Evolutionary conservation across 441 rosid species (phyloP).

Genomic region (Euphorbia corollata): DNA sequence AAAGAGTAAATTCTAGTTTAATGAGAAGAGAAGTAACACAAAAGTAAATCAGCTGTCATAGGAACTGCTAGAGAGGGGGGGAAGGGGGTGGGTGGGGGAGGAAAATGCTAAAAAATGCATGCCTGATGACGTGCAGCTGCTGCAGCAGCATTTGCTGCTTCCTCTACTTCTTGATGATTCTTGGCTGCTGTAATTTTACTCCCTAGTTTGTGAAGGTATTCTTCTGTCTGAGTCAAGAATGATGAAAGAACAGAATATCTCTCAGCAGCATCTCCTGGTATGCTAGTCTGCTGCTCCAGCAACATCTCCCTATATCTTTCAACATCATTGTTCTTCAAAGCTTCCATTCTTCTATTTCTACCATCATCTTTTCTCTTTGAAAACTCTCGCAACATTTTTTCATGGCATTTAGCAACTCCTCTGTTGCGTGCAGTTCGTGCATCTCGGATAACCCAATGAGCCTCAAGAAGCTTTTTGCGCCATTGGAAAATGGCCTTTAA

Average conservation of each 20-base stretch:
- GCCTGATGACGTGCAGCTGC: conserved; percentile 92
- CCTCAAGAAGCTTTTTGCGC: conserved; percentile 99
- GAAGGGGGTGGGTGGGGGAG: background rate
- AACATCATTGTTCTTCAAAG: conserved; percentile 98
- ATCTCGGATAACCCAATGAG: conserved; percentile 99
- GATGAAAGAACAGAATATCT: conserved; percentile 95
- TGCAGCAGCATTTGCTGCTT: conserved; percentile 95
- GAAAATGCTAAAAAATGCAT: conserved; percentile 18
- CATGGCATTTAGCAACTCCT: conserved; percentile 99
- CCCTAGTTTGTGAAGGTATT: conserved; percentile 89
- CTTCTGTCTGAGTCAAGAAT: conserved; percentile 96
- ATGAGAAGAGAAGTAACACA: background rate
- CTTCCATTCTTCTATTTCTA: conserved; percentile 97
- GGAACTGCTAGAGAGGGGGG: too few relatives aligned
- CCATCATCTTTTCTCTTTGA: conserved; percentile 97
- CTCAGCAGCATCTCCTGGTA: conserved; percentile 92
- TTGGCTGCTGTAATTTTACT: conserved; percentile 91
- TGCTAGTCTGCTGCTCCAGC: conserved; percentile 92
- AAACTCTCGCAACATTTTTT: conserved; percentile 88
- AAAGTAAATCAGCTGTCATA: background rate
- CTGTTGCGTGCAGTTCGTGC: conserved; percentile 97
- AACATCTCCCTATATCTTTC: conserved; percentile 99
- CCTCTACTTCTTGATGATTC: conserved; percentile 98
- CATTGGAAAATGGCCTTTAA: conserved; percentile 93
- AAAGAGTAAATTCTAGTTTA: conserved; percentile 9